Evolutionary conservation across 306 rosid species (phyloP), one percentile per base, ranked within the genome.

Genomic region (Dryas octopetala): DNA sequence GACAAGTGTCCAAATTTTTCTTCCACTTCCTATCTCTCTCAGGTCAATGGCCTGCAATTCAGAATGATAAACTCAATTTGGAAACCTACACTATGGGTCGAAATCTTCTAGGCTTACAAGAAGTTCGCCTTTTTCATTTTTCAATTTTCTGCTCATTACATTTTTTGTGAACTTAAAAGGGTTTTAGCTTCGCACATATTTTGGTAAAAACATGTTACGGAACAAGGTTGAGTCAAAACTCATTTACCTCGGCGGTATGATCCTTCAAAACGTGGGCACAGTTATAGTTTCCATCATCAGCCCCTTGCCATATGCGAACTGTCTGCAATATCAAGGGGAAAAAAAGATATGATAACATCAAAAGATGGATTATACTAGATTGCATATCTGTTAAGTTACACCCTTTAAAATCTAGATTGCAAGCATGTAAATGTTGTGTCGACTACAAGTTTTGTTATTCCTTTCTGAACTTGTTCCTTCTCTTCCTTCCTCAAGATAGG

Each of bases 241-340:
- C 9, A 50, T 50, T 80, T 82, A 88, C 99, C 98, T 96, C 99
- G 11, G 97, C 98, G 3, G 89, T 74, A 76, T 96, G 99, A 83
- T 96, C 99, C 80, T 78, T 89, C 79, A 96, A 77, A 73, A 88
- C 74, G 69, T 96, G 98, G 28, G 79, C 83, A 80, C 99, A 92
- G 82, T 74, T 84, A 62, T 92, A 96, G 84, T 71, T 81, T 69
- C 97, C 98, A 76, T 88, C 96, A 75, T 90, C 90, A 70, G 97
- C 84, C 41, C 79, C 86, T 89, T 92, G 94, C 99, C 99, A 96
- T 72, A 90, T 66, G 26, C 99, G 98, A 59, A 96, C 98, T 9
- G 99, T 90, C 99, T 96, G 88, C 81, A 84, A 76, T 53, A 66
- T 52, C 15, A 74, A 78, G 54, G 54, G 45, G 49, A 48, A 79